Conservation (phyloP, 768 basidiomycete species). For the Wakefieldia striispora region DNA sequence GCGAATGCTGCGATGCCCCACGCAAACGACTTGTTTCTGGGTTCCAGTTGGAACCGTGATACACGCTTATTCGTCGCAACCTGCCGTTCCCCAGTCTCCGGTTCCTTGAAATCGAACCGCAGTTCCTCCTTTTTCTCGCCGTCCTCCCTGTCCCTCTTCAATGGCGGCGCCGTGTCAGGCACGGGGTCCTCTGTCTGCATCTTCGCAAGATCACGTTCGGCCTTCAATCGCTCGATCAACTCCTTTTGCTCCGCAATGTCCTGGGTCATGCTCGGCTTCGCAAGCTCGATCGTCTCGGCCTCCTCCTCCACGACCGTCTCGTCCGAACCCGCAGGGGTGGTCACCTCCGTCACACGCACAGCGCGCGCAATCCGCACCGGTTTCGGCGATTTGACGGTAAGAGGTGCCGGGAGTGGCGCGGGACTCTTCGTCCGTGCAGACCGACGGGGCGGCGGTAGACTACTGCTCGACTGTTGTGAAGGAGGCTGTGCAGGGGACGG, state of each 20-base stretch:
- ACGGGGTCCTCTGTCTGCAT: conserved; percentile 21
- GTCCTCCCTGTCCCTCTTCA: conserved; percentile 52
- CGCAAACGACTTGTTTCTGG: conserved; percentile 70
- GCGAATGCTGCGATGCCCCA: conserved; percentile 88
- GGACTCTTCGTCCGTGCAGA: conserved; percentile 45
- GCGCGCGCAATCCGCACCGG: conserved; percentile 18
- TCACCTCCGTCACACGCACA: conserved; percentile 31
- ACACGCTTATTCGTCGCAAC: conserved; percentile 67
- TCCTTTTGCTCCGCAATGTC: conserved; percentile 79
- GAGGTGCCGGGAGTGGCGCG: conserved; percentile 22
- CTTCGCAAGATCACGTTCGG: conserved; percentile 46
- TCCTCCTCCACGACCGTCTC: conserved; percentile 69
- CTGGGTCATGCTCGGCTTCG: conserved; percentile 60
- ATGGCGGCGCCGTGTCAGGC: conserved; percentile 19
- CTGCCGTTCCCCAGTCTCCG: conserved; percentile 54
- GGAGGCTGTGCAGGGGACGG: conserved; percentile 15
- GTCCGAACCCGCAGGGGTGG: conserved; percentile 55
- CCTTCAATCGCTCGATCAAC: conserved; percentile 70
- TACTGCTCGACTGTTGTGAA: conserved; percentile 19
- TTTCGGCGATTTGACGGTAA: conserved; percentile 38
- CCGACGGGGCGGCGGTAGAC: conserved; percentile 42
- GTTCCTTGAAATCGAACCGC: conserved; percentile 67
- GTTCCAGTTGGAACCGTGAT: conserved; percentile 52
- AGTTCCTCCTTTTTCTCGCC: conserved; percentile 40
- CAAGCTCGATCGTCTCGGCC: conserved; percentile 52